Evolutionary conservation across 164 flowering plant species (phyloP).

Genomic region (Magnolia changhungtana): DNA sequence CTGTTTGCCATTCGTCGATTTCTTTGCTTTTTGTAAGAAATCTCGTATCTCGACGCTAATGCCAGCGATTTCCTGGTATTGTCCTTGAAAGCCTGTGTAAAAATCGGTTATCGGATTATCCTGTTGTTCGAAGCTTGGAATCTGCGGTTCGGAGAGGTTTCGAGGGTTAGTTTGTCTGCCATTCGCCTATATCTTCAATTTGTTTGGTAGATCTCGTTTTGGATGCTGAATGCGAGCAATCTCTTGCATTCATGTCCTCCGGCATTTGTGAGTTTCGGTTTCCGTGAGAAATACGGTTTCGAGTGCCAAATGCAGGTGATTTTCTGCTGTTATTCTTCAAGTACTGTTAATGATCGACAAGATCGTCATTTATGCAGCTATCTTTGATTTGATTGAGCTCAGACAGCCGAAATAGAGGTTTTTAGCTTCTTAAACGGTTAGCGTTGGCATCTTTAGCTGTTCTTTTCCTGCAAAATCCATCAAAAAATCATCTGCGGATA

Average conservation of each 20-base stretch:
- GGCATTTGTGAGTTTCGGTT: background rate
- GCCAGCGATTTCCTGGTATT: background rate
- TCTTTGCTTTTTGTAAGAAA: conserved; percentile 1
- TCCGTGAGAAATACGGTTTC: background rate
- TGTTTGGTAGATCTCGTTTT: background rate
- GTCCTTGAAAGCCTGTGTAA: background rate
- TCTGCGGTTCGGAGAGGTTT: background rate
- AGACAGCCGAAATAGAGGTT: background rate
- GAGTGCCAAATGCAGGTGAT: background rate
- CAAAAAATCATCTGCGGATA: background rate
- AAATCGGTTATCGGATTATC: background rate
- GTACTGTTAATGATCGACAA: too few relatives aligned
- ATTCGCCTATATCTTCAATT: background rate
- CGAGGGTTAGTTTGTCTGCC: background rate
- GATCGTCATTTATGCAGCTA: too few relatives aligned
- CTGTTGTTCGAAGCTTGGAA: background rate
- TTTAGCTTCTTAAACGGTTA: background rate
- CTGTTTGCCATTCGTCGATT: background rate
- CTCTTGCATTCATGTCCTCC: background rate
- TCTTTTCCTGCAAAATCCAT: background rate
- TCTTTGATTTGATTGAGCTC: background rate
- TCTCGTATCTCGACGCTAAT: background rate
- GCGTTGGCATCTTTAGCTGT: background rate
- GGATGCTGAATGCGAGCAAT: background rate
- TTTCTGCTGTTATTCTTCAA: too few relatives aligned